A percentile compares a stretch with the other conserved stretches of the same genome.
Conservation (phyloP, 495 filamentous ascomycete genomes). For the Penicillium daleae region DNA sequence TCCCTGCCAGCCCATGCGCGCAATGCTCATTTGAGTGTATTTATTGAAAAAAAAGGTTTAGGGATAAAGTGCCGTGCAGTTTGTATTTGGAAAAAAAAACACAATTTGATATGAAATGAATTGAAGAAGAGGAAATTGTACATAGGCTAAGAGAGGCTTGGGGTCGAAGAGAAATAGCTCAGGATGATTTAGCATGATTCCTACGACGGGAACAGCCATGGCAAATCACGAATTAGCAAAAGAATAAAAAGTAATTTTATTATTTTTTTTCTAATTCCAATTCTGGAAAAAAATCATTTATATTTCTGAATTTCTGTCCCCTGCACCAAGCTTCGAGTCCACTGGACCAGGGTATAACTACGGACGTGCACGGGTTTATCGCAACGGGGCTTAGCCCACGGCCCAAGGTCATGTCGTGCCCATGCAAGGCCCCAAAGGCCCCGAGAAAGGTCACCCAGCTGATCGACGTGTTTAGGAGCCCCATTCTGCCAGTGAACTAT, state of each 20-base stretch:
- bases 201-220: neutral
- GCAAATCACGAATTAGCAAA: neutral
- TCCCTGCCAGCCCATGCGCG: constrained; percentile 22
- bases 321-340: constrained; percentile 17
- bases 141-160: neutral
- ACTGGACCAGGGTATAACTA: constrained; percentile 24
- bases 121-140: neutral
- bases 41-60: neutral
- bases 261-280: neutral
- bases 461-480: constrained; percentile 36
- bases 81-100: neutral
- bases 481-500: constrained; percentile 16
- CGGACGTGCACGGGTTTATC: constrained; percentile 36
- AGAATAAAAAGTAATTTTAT: neutral
- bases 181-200: constrained; percentile 1
- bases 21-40: neutral
- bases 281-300: neutral
- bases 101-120: neutral
- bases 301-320: neutral
- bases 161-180: neutral
- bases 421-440: constrained; percentile 21
- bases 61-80: constrained; percentile 1
- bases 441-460: constrained; percentile 25
- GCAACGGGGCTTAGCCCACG: constrained; percentile 39
- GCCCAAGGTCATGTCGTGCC: constrained; percentile 11